Evolutionary conservation across 169 alveolate species (phyloP).

Genomic region (Eimeria maxima): DNA sequence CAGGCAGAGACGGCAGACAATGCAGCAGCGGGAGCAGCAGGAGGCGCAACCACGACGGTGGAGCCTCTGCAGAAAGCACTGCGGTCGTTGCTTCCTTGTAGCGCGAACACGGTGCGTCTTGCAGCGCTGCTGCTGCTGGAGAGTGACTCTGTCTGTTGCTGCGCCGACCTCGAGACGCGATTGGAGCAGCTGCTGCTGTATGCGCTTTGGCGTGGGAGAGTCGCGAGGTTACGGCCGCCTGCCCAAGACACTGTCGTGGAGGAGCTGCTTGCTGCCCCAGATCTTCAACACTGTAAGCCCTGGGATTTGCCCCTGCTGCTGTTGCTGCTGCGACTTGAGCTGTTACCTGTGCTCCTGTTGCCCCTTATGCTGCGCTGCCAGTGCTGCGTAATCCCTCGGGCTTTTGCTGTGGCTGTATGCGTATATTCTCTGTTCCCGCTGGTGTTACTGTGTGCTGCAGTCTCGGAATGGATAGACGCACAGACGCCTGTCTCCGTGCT

Average conservation of each 20-base stretch:
- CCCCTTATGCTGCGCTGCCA: constrained; percentile 13
- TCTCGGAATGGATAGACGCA: constrained; percentile 76
- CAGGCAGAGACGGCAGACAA: constrained; percentile 11
- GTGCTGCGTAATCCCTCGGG: not conserved
- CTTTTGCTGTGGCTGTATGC: not conserved
- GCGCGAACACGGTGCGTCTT: constrained; percentile 80
- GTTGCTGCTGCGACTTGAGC: constrained; percentile 29
- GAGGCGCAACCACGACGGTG: constrained; percentile 31
- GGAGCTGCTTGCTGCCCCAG: constrained; percentile 80
- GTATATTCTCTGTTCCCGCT: not conserved
- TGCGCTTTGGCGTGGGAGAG: constrained; percentile 75
- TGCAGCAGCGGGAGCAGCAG: constrained; percentile 51
- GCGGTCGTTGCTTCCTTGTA: constrained; percentile 65
- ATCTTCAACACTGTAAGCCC: constrained; percentile 71
- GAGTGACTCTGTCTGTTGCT: constrained; percentile 77
- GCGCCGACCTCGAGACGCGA: constrained; percentile 77
- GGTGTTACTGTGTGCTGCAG: constrained; percentile 53
- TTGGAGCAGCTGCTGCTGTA: constrained; percentile 83
- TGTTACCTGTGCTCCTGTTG: not conserved
- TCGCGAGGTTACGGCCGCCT: constrained; percentile 72
- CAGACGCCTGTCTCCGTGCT: constrained; percentile 72
- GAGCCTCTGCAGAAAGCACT: constrained; percentile 47
- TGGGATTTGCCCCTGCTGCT: constrained; percentile 33
- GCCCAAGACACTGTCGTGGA: constrained; percentile 75
- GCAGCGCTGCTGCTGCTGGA: constrained; percentile 84